A percentile compares a stretch with the other conserved stretches of the same genome.
These are phyloP conservation scores for Meira miltonrushii DNA, from an alignment of 1,284 basidiomycete species.

Conservation along the genomic window DNA sequence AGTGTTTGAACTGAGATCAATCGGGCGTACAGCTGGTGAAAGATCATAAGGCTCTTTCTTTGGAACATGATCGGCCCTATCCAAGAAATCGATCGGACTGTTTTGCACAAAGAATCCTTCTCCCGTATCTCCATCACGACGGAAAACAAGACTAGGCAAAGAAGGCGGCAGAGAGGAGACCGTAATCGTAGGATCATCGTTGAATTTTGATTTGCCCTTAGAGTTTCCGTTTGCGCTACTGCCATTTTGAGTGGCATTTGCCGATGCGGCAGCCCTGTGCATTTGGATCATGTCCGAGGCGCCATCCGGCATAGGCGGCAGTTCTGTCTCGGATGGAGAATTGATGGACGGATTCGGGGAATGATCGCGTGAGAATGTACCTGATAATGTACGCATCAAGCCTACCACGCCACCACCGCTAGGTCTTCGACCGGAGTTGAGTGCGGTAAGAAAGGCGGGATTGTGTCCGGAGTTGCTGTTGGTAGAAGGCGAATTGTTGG, in stretches of 20 bases:
- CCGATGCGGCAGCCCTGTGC: constrained; percentile 7
- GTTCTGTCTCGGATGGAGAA: neutral
- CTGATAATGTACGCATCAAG: constrained; percentile 19
- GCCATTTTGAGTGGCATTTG: neutral
- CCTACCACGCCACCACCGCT: constrained; percentile 16
- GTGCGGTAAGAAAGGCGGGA: neutral
- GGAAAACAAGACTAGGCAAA: constrained; percentile 18
- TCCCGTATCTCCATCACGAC: constrained; percentile 15
- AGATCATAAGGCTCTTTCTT: neutral
- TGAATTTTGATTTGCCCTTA: constrained; percentile 15
- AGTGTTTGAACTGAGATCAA: neutral
- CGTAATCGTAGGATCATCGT: constrained; percentile 7
- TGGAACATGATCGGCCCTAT: neutral
- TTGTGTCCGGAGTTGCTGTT: neutral
- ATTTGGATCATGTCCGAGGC: constrained; percentile 1
- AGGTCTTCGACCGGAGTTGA: constrained; percentile 13
- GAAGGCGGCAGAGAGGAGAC: neutral
- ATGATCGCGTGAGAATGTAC: constrained; percentile 17
- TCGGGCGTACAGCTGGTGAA: neutral
- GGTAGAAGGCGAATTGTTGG: neutral
- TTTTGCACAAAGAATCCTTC: constrained; percentile 25
- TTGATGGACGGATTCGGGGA: constrained; percentile 15
- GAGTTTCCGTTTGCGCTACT: constrained; percentile 11
- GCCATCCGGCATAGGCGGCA: neutral
- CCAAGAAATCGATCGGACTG: constrained; percentile 6